These are phyloP conservation scores for Eucalyptus polyanthemos DNA, from an alignment of 345 rosid genomes.

Conservation along the genomic window DNA sequence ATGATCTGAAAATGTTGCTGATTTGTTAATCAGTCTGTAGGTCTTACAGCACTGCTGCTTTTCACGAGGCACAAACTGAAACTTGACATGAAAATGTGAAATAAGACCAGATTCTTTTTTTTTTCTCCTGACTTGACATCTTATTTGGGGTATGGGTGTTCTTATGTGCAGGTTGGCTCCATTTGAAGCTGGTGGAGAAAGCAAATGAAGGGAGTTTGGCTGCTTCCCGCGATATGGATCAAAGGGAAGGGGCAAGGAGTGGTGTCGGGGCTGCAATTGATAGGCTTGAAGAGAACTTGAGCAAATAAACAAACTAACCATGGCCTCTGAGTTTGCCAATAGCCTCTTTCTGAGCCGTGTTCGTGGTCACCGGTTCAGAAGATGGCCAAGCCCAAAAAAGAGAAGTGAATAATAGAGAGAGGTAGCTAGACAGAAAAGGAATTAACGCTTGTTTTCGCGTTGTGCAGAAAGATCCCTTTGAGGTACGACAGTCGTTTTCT, in stretches of 20 bases:
- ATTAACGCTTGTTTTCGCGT: neutral
- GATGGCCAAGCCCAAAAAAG: neutral
- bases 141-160: neutral
- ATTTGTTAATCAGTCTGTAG: neutral
- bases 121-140: neutral
- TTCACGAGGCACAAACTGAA: neutral
- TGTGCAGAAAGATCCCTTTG: neutral
- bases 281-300: constrained; percentile 55
- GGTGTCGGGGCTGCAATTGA: constrained; percentile 83
- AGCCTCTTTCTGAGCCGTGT: neutral
- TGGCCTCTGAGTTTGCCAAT: neutral
- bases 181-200: constrained; percentile 77
- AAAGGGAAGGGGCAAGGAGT: constrained; percentile 23
- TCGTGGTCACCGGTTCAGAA: neutral
- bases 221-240: neutral
- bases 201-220: constrained; percentile 49
- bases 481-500: neutral
- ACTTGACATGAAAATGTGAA: neutral
- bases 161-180: constrained; percentile 58
- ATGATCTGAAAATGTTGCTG: neutral
- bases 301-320: constrained; percentile 11
- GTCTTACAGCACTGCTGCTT: neutral
- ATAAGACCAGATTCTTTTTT: neutral
- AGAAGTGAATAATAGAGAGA: neutral
- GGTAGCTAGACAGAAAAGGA: neutral